A percentile compares a stretch with the other conserved stretches of the same genome.
phyloP scores from a whole-genome alignment of 805 yeast genomes.

The Ogataea ramenticola region DNA sequence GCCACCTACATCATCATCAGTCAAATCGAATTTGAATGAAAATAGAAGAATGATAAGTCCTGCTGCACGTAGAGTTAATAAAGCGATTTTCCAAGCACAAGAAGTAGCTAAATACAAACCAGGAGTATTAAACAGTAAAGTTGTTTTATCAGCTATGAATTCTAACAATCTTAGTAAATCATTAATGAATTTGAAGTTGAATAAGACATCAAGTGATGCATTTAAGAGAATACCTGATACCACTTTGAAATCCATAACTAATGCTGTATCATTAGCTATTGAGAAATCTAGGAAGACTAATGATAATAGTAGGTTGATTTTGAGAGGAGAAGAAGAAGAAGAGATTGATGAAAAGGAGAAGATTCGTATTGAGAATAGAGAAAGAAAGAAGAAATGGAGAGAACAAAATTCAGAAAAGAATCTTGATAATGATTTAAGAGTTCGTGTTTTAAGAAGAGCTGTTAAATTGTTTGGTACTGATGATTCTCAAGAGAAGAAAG shows the following conservation, averaged over 20 bases:
- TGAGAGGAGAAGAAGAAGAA: background rate
- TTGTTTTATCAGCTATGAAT: slow-evolving; percentile 4
- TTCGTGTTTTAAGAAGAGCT: slow-evolving; percentile 73
- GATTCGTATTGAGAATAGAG: slow-evolving; percentile 61
- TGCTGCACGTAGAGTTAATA: slow-evolving; percentile 69
- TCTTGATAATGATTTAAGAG: slow-evolving; percentile 80
- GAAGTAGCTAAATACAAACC: slow-evolving; percentile 7
- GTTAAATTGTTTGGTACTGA: slow-evolving; percentile 53
- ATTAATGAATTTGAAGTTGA: background rate
- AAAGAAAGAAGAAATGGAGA: slow-evolving; percentile 78
- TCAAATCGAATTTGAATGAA: no score
- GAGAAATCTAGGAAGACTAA: background rate
- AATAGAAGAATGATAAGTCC: background rate
- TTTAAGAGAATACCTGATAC: slow-evolving; percentile 7
- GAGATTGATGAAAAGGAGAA: slow-evolving; percentile 42
- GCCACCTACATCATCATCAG: no score
- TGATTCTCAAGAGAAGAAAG: slow-evolving; percentile 40
- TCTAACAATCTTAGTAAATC: slow-evolving; percentile 3
- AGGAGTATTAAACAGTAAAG: slow-evolving; percentile 8
- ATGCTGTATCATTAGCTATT: slow-evolving; percentile 8
- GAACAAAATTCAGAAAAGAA: slow-evolving; percentile 73
- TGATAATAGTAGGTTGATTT: no score
- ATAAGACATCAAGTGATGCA: slow-evolving; percentile 2
- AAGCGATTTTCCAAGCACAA: slow-evolving; percentile 37
- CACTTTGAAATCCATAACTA: slow-evolving; percentile 9